These are phyloP conservation scores for Oryza brachyantha DNA, from an alignment of 176 grass and related monocot genomes.

Conservation along the genomic window DNA sequence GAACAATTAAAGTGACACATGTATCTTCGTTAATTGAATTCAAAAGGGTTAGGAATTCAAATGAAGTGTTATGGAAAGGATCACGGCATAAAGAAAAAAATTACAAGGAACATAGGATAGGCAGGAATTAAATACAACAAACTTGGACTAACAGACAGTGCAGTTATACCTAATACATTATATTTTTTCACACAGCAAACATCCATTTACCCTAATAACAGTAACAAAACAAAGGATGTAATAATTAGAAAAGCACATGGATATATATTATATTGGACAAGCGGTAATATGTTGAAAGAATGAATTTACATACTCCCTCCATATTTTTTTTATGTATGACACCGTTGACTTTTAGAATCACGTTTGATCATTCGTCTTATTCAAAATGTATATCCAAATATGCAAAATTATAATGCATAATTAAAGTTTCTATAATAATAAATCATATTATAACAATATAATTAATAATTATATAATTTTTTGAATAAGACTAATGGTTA, in stretches of 20 bases:
- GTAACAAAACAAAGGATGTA: not conserved
- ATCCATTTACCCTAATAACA: not conserved
- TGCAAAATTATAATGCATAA: no score
- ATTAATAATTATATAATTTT: no score
- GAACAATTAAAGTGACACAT: conserved; percentile 1
- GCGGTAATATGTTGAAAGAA: conserved; percentile 19
- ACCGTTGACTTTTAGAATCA: no score
- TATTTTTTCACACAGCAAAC: conserved; percentile 2
- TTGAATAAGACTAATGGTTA: no score
- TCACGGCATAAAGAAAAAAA: not conserved
- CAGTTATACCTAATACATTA: not conserved
- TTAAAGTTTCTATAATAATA: no score
- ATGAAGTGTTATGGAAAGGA: not conserved
- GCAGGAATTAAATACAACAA: not conserved
- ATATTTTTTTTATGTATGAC: no score
- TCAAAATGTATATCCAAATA: no score
- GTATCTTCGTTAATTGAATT: not conserved
- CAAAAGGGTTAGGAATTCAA: not conserved
- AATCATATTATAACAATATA: no score
- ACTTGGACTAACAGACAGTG: not conserved
- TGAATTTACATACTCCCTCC: conserved; percentile 31
- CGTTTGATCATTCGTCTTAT: no score
- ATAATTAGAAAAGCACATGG: conserved; percentile 18
- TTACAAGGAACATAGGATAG: not conserved
- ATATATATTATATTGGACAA: not conserved